Conservation (phyloP, 164 flowering plant genomes). For the Umbellularia californica region DNA sequence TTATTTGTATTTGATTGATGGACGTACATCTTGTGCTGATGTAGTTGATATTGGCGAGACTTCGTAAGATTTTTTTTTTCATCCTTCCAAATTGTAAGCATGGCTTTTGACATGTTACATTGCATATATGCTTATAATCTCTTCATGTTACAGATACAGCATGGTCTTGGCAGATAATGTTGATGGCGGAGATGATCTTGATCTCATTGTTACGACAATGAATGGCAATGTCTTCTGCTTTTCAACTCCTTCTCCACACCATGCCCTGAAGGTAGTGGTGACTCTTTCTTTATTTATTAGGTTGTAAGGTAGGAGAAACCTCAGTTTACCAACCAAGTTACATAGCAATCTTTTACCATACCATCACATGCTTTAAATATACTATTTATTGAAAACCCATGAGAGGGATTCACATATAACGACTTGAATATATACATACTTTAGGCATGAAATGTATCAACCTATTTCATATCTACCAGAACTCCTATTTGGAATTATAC, state of each 20-base stretch:
- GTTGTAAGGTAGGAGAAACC: no score
- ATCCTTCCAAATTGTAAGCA: background rate
- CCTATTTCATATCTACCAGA: no score
- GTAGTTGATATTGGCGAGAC: constrained; percentile 99
- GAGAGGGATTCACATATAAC: no score
- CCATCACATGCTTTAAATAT: no score
- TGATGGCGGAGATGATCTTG: constrained; percentile 99
- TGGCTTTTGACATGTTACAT: background rate
- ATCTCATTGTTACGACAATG: constrained; percentile 96
- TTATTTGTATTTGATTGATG: constrained; percentile 91
- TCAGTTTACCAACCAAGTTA: background rate
- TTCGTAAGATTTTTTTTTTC: constrained; percentile 52
- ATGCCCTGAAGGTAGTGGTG: constrained; percentile 77
- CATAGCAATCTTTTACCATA: no score
- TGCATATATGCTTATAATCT: background rate
- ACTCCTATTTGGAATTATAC: no score
- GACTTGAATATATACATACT: no score
- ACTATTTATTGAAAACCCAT: no score
- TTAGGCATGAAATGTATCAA: no score
- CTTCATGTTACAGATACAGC: constrained; percentile 68
- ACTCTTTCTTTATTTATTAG: background rate
- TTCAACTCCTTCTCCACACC: constrained; percentile 86
- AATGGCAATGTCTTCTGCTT: constrained; percentile 99
- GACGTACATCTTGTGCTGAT: constrained; percentile 93
- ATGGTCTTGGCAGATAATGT: constrained; percentile 98